Percentiles rank a stretch among this genome's conserved stretches.
These are phyloP conservation scores for Lactarius sanguifluus DNA, from an alignment of 768 basidiomycete genomes.

Conservation along the genomic window DNA sequence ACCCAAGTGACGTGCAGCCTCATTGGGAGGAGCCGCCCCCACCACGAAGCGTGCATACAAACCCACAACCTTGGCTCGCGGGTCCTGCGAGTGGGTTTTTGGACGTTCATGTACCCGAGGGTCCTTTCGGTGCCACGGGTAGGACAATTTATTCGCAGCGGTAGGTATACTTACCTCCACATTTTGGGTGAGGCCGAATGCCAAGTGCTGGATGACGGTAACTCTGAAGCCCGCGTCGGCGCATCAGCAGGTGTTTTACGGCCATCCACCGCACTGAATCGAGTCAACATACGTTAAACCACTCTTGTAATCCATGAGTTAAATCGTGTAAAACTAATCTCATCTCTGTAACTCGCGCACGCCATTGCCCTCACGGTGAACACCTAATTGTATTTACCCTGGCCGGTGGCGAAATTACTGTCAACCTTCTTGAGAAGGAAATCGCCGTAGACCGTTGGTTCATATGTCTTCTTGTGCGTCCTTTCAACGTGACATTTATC, in stretches of 20 bases:
- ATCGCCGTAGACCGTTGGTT: conserved; percentile 71
- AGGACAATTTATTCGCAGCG: conserved; percentile 31
- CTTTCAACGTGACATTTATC: conserved; percentile 27
- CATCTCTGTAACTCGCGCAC: conserved; percentile 5
- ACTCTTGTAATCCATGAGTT: conserved; percentile 12
- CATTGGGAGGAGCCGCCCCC: conserved; percentile 17
- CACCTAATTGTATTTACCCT: conserved; percentile 37
- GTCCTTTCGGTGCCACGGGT: conserved; percentile 28
- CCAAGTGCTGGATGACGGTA: not conserved
- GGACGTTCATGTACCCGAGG: conserved; percentile 25
- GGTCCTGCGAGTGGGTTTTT: conserved; percentile 28
- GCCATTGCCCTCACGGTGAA: conserved; percentile 9
- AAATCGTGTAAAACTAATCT: conserved; percentile 13
- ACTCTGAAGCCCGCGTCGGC: not conserved
- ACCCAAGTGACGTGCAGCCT: conserved; percentile 6
- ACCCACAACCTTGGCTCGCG: conserved; percentile 27
- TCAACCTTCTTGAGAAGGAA: conserved; percentile 74
- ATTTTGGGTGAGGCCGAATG: not conserved
- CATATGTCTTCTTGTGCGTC: conserved; percentile 37
- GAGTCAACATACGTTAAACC: conserved; percentile 12
- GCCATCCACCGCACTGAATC: not conserved
- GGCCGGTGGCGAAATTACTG: conserved; percentile 59
- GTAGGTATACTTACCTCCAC: conserved; percentile 16
- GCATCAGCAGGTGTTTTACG: not conserved
- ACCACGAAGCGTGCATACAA: conserved; percentile 15